Base-by-base conservation (phyloP, 257 asterid species). In the Solanum boliviense region DNA sequence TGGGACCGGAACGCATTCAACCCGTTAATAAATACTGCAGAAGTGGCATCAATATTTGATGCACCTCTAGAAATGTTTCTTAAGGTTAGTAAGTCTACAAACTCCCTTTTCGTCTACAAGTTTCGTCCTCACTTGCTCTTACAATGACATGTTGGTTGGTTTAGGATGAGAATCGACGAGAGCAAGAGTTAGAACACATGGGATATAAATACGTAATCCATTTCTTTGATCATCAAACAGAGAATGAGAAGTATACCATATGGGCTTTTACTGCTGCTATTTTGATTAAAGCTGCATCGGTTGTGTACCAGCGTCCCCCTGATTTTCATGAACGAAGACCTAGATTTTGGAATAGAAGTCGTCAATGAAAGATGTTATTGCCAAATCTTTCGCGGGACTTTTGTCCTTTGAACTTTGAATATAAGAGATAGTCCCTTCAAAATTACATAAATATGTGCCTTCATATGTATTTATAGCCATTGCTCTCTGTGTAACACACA, bases 201-300 rank as follows among this genome's bases (percentile, higher is more conserved):
- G 98, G 94, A 58, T n/a, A 58, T 39, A 87, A 91, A 34, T 94
- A 94, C 85, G 83, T 94, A 74, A 93, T 94, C 73, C 99, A 94
- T 89, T 95, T 93, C 91, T 96, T 96, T 73, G 93, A 96, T 88
- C 89, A 96, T 78, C 86, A 84, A 78, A 73, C 87, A n/a, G 92
- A 86, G 71, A 87, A 91, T 32, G 88, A 88, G 52, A 90, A 83
- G 9, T 92, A 92, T 35, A 92, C 94, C 2, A 94, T 96, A 85
- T 95, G 97, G 98, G 99, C 96, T 88, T 73, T 95, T n/a, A 94
- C 99, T 75, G 98, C 99, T 88, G 98, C 91, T n/a, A 91, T 96
- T 88, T 90, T 96, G 44, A 95, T 96, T 67, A 86, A 90, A 86
- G 86, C 90, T 73, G 98, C 98, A 62, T 93, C 96, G 62, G 9